Base-by-base conservation (phyloP, 352 stramenopile species). In the Blastocystis sp. region DNA sequence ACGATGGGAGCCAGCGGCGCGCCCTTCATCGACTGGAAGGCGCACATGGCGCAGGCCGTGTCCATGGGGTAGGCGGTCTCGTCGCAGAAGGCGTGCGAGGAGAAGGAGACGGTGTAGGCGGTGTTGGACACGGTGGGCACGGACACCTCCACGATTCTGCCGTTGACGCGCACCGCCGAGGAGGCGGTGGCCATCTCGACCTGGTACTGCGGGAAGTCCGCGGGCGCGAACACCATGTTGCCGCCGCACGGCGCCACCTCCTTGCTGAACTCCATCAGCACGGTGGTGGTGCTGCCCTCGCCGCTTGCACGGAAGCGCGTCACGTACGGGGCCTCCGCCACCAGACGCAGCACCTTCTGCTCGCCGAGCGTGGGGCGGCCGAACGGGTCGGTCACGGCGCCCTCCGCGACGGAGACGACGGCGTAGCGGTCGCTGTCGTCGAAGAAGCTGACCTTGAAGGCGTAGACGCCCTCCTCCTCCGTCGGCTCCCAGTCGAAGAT, bases 371-470 rank as follows among this genome's bases (percentile, higher is more conserved):
- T 67, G 19, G 74, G 17, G 34, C 21, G 53, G 21, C 53, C 60
- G 53, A 84, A 84, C 28, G 56, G 74, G 48, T 84, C 74, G 2
- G 48, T 17, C 14, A 70, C 65, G 3, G 74, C 61, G 19, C 52
- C 74, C 40, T 52, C 52, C 53, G 65, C 53, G 11, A 84, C 48
- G 11, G 14, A 84, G 4, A 84, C 74, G 23, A 53, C 52, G 40
- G 28, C 74, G 48, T 84, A 84, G 23, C 60, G 56, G 23, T 41
- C 53, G 23, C 9, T 41, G 34, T 84, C 74, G 61, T 64, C 56
- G n/a, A 84, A 53, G 74, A 84, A 84, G 74, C 45, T 67, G 2
- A 84, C 74, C 23, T 34, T 38, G 74, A 84, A 84, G 19, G 74
- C 34, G 61, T 84, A 84, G 11, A 14, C 60, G n/a, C 2, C 3